Percentiles rank a stretch among this genome's conserved stretches.
Evolutionary conservation across 345 rosid genomes (phyloP).

Genomic region (Odontarrhena argentea): DNA sequence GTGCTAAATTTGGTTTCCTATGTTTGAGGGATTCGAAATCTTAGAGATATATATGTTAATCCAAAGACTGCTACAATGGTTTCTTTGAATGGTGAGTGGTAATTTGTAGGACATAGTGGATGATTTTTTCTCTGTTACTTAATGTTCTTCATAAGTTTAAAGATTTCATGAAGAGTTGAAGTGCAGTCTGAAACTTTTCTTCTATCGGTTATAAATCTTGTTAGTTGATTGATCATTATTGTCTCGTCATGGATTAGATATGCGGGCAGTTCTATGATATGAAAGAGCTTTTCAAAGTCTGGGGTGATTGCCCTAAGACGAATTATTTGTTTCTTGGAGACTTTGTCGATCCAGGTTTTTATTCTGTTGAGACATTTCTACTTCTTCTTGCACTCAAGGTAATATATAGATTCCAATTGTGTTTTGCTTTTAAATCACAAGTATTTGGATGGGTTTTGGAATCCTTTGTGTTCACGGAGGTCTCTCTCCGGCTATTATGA

Average conservation of each 20-base stretch:
- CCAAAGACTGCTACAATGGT: neutral
- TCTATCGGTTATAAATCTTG: neutral
- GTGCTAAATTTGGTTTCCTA: neutral
- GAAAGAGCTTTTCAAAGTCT: constrained; percentile 92
- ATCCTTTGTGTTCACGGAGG: constrained; percentile 93
- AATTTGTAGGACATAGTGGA: neutral
- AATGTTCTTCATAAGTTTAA: neutral
- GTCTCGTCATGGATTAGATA: constrained; percentile 42
- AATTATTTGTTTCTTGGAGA: constrained; percentile 94
- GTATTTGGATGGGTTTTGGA: constrained; percentile 84
- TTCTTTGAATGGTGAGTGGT: neutral
- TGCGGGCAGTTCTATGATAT: constrained; percentile 93
- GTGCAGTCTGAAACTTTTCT: neutral
- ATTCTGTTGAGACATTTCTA: constrained; percentile 93
- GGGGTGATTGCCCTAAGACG: constrained; percentile 92
- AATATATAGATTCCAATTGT: constrained; percentile 62
- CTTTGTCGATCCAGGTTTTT: constrained; percentile 90
- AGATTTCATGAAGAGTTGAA: neutral
- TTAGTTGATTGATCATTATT: neutral
- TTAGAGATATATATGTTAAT: neutral
- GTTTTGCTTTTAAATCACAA: constrained; percentile 88
- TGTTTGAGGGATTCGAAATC: neutral
- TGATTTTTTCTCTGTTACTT: neutral
- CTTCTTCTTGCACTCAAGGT: constrained; percentile 91
- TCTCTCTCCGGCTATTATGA: constrained; percentile 79